These are phyloP conservation scores for Aspergillus arachidicola DNA, from an alignment of 2,329 filamentous ascomycete genomes.

Conservation along the genomic window DNA sequence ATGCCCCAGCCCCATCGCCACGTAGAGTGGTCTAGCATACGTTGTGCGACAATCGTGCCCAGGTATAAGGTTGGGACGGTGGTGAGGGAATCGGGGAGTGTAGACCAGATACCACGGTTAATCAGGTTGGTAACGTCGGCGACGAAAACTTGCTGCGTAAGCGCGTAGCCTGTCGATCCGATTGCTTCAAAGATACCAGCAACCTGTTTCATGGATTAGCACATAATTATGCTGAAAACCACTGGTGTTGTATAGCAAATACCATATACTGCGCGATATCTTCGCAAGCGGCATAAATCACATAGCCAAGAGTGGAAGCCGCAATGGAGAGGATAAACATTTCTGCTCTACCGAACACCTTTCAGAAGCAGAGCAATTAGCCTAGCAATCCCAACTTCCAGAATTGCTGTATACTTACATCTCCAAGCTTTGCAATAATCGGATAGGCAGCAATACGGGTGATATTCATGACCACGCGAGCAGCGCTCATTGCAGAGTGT, in stretches of 20 bases:
- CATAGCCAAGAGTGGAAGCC: conserved; percentile 60
- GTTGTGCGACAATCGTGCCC: conserved; percentile 49
- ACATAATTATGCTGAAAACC: accelerated
- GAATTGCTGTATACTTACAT: conserved; percentile 11
- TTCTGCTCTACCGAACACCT: conserved; percentile 63
- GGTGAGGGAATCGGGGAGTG: conserved; percentile 62
- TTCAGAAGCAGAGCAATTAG: neutral
- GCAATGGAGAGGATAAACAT: conserved; percentile 58
- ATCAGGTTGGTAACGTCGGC: conserved; percentile 63
- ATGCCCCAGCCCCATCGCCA: conserved; percentile 50
- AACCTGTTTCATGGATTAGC: conserved; percentile 29
- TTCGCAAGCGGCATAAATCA: conserved; percentile 58
- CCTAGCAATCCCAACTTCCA: neutral
- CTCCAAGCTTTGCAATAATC: conserved; percentile 29
- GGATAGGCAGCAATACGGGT: conserved; percentile 29
- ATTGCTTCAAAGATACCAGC: conserved; percentile 61
- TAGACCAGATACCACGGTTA: conserved; percentile 63
- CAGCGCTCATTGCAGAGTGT: conserved; percentile 28
- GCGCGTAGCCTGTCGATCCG: conserved; percentile 61
- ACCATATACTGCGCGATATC: conserved; percentile 46
- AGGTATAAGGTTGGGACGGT: conserved; percentile 53
- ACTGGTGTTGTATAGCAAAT: conserved; percentile 28
- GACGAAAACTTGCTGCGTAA: conserved; percentile 66
- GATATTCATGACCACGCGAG: conserved; percentile 27
- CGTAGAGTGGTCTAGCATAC: conserved; percentile 38